Percentiles rank a stretch among this genome's conserved stretches.
These are phyloP conservation scores for Globisporangium cystogenes DNA, from an alignment of 352 stramenopile genomes.

Conservation along the genomic window DNA sequence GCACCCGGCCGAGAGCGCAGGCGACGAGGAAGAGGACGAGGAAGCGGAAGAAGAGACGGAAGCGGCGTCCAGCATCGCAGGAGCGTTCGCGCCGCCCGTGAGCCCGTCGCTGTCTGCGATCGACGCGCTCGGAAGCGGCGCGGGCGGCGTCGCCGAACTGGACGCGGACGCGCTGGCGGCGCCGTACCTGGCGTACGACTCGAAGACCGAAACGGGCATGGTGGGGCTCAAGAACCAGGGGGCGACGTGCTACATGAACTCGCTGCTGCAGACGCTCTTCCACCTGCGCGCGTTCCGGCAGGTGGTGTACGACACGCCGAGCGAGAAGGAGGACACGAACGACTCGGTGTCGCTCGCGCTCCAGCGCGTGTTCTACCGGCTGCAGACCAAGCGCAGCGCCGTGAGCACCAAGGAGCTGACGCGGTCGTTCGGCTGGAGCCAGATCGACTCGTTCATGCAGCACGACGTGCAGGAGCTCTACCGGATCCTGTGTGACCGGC, in stretches of 20 bases:
- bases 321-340: constrained; percentile 71
- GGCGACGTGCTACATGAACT: constrained; percentile 94
- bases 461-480: constrained; percentile 92
- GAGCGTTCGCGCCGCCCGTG: constrained; percentile 5
- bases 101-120: constrained; percentile 20
- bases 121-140: background rate
- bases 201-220: constrained; percentile 81
- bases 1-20: constrained; percentile 18
- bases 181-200: constrained; percentile 55
- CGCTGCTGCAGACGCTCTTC: constrained; percentile 90
- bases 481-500: constrained; percentile 87
- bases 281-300: constrained; percentile 83
- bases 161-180: constrained; percentile 1
- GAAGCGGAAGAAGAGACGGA: constrained; percentile 8
- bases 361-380: constrained; percentile 81
- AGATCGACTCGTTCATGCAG: constrained; percentile 90
- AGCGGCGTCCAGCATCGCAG: constrained; percentile 1
- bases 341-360: constrained; percentile 79
- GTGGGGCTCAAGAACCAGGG: constrained; percentile 88
- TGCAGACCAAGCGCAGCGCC: constrained; percentile 64
- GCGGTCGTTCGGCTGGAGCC: constrained; percentile 90
- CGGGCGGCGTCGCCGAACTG: background rate
- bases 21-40: constrained; percentile 7
- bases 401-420: constrained; percentile 93
- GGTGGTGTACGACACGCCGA: constrained; percentile 81